Base-by-base conservation (phyloP, 208 protist species). In the Kentomonas sorsogonicus region DNA sequence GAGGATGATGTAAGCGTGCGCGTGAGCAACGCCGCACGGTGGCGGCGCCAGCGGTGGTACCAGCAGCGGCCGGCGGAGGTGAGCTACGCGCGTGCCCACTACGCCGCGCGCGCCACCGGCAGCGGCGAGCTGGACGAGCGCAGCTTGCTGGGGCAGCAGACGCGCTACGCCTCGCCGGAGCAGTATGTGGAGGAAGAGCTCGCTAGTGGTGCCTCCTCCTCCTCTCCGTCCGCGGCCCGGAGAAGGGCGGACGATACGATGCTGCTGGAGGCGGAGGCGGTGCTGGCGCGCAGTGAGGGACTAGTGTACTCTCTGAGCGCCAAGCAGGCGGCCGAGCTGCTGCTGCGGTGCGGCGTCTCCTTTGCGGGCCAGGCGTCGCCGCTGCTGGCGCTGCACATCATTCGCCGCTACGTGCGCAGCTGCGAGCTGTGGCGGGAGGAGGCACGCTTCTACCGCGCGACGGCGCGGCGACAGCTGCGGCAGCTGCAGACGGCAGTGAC, bases 321-420 rank as follows among this genome's bases (percentile, higher is more conserved):
- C 0, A 38, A 51, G 27, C 63, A 70, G 3, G 71, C 87, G n/a
- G 68, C 80, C 25, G 60, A 61, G 25, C 54, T 94, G 44, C 65
- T 94, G 67, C 72, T 94, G 50, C 83, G 83, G 26, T 73, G 72
- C 20, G 81, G 81, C 43, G 63, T 83, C 1, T 74, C 67, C 39
- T 83, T 87, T 52, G 64, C 55, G 9, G 77, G 79, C 1, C 81
- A 87, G 58, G 67, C 75, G 0, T 81, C 83, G 3, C 82, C 87
- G 38, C 59, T 89, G 48, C 59, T 94, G 46, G 87, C 81, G 9
- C 16, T 86, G 23, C 65, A 88, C 34, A 74, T 94, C 34, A 60
- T 94, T 48, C 64, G 67, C 18, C 83, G 87, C 15, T 89, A 94
- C 48, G 40, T 91, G 46, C 60, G 60, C 18, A 83, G 64, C 11